phyloP scores from a whole-genome alignment of 768 basidiomycete genomes.

The Coprinopsis sp. region DNA sequence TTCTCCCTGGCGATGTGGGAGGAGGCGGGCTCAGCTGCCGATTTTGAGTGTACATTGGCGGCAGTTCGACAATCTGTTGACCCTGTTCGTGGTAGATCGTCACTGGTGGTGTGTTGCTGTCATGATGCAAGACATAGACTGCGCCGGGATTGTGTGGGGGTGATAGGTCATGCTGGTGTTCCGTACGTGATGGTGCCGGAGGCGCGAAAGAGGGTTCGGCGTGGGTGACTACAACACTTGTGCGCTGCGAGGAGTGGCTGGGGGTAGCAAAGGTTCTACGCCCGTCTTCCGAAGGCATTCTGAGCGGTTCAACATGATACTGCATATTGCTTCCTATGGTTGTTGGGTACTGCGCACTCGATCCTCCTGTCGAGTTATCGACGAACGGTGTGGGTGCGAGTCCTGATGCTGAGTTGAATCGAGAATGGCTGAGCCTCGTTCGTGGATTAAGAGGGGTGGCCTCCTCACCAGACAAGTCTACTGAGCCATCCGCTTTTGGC shows the following conservation, averaged over 20 bases:
- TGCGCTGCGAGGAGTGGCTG: slow-evolving; percentile 12
- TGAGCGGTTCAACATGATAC: slow-evolving; percentile 43
- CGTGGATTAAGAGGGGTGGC: slow-evolving; percentile 16
- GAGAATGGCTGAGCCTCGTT: slow-evolving; percentile 14
- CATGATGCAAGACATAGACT: slow-evolving; percentile 60
- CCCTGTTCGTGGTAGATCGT: slow-evolving; percentile 54
- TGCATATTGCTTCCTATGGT: slow-evolving; percentile 5
- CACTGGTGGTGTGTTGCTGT: slow-evolving; percentile 52
- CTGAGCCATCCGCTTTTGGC: slow-evolving; percentile 17
- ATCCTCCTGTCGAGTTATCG: slow-evolving; percentile 12
- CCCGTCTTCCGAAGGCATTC: slow-evolving; percentile 32
- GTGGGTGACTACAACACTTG: slow-evolving; percentile 5
- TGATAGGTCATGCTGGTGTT: neutral
- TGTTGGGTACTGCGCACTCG: neutral
- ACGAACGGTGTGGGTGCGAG: slow-evolving; percentile 14
- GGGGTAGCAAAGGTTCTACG: slow-evolving; percentile 11
- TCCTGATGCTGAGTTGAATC: slow-evolving; percentile 27
- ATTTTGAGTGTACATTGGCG: slow-evolving; percentile 42
- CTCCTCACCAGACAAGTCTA: slow-evolving; percentile 21
- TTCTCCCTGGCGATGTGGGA: too few species aligned
- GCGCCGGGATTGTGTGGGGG: slow-evolving; percentile 2
- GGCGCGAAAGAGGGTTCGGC: slow-evolving; percentile 9
- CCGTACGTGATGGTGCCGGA: slow-evolving; percentile 5
- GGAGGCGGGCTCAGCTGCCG: slow-evolving; percentile 3
- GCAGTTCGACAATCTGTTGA: slow-evolving; percentile 56